phyloP scores from a whole-genome alignment of 2,329 filamentous ascomycete species.

The Fusarium dimerum region DNA sequence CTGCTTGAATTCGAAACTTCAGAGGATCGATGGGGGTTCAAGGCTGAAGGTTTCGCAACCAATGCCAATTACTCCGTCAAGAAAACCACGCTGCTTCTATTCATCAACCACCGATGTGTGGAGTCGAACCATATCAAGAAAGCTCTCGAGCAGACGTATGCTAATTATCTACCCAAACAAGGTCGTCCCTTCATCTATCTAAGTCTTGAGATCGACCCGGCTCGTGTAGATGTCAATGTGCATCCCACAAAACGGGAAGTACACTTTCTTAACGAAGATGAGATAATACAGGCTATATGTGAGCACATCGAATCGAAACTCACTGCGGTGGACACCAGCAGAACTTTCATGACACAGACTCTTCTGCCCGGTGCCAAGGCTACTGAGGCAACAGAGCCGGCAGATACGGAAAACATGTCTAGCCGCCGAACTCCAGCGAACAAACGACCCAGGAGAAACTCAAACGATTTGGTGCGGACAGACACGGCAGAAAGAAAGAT shows the following conservation, averaged over 20 bases:
- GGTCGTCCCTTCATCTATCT: constrained; percentile 94
- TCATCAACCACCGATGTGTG: constrained; percentile 95
- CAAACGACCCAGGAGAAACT: constrained; percentile 43
- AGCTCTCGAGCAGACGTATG: constrained; percentile 87
- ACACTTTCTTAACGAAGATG: constrained; percentile 96
- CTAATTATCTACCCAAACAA: constrained; percentile 84
- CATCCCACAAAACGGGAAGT: constrained; percentile 97
- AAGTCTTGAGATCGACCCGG: constrained; percentile 88
- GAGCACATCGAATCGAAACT: constrained; percentile 75
- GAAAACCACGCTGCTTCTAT: constrained; percentile 81
- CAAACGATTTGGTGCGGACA: constrained; percentile 84
- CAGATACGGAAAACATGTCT: constrained; percentile 30
- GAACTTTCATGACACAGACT: constrained; percentile 92
- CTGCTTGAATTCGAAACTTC: constrained; percentile 73
- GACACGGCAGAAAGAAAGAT: constrained; percentile 91
- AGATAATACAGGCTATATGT: constrained; percentile 87
- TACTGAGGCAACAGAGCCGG: constrained; percentile 24
- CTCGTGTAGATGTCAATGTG: constrained; percentile 93
- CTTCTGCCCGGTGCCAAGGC: constrained; percentile 68
- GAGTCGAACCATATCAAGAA: constrained; percentile 88
- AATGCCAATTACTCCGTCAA: constrained; percentile 96
- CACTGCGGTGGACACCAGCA: constrained; percentile 86
- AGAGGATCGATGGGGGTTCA: constrained; percentile 82
- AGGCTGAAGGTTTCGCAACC: constrained; percentile 76
- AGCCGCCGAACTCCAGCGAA: constrained; percentile 38